Evolutionary conservation across 495 filamentous ascomycete genomes (phyloP).

Genomic region (Neurospora sp.): DNA sequence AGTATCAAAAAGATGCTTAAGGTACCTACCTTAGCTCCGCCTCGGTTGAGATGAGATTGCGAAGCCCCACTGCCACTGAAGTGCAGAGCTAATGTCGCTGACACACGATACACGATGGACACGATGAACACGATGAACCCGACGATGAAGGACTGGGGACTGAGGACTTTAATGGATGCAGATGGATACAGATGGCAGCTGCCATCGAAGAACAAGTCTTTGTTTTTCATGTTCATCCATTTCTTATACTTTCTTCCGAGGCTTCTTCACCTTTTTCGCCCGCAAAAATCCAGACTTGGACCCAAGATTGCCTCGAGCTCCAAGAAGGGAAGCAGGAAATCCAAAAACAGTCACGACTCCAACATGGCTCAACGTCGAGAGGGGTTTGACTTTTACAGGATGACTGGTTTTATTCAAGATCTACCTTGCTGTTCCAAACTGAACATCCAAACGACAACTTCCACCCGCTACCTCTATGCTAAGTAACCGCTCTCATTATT

Average conservation of each 20-base stretch:
- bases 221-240: no score
- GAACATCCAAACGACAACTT: not conserved
- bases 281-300: no score
- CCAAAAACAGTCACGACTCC: no score
- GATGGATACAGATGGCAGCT: no score
- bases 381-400: no score
- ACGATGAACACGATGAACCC: not conserved
- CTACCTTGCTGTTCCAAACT: not conserved
- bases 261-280: no score
- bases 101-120: not conserved
- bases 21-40: not conserved
- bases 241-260: no score
- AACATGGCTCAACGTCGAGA: no score
- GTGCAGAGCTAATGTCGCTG: not conserved
- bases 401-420: not conserved
- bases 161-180: not conserved
- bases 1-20: not conserved
- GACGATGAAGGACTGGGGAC: not conserved
- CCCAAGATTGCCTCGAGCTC: no score
- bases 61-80: not conserved
- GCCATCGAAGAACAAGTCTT: no score
- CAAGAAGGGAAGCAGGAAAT: no score
- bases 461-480: not conserved
- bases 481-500: not conserved
- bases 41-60: not conserved